Conservation (phyloP, 371 early-diverging fungal species). For the Paramicrosporidium saccamoebae region DNA sequence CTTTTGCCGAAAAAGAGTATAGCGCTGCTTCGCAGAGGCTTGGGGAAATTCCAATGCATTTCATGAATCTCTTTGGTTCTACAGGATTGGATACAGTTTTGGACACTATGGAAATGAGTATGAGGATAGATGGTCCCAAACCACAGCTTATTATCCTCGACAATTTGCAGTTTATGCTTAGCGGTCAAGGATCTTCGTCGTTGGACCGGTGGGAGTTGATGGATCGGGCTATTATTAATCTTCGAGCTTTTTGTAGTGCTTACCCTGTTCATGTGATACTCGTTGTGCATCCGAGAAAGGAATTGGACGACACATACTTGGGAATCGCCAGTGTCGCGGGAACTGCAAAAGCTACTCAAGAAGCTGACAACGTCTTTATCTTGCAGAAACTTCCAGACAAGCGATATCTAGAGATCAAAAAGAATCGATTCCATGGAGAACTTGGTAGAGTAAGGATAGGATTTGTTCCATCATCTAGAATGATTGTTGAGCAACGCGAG, state of each 20-base stretch:
- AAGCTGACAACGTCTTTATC: slow-evolving; percentile 42
- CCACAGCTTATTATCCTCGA: too few relatives aligned
- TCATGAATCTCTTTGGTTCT: slow-evolving; percentile 35
- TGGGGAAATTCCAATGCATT: slow-evolving; percentile 30
- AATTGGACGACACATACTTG: slow-evolving; percentile 11
- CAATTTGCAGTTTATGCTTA: slow-evolving; percentile 43
- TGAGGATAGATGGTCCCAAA: too few relatives aligned
- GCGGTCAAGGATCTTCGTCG: slow-evolving; percentile 16
- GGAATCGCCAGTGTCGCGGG: slow-evolving; percentile 37
- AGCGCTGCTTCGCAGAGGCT: slow-evolving; percentile 17
- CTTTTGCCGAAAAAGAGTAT: slow-evolving; percentile 11
- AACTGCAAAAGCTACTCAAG: slow-evolving; percentile 41
- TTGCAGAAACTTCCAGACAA: slow-evolving; percentile 10
- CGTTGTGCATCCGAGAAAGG: slow-evolving; percentile 37
- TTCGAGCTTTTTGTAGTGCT: slow-evolving; percentile 27
- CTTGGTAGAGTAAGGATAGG: too few relatives aligned
- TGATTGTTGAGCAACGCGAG: too few relatives aligned
- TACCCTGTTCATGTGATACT: slow-evolving; percentile 33
- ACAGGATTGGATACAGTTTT: slow-evolving; percentile 22
- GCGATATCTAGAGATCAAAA: slow-evolving; percentile 21
- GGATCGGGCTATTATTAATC: slow-evolving; percentile 21
- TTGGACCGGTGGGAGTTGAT: slow-evolving; percentile 31
- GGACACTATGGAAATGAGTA: slow-evolving; percentile 23
- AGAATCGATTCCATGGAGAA: slow-evolving; percentile 37
- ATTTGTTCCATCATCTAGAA: too few relatives aligned